phyloP scores from a whole-genome alignment of 257 asterid genomes.

The Scutellaria minor region DNA sequence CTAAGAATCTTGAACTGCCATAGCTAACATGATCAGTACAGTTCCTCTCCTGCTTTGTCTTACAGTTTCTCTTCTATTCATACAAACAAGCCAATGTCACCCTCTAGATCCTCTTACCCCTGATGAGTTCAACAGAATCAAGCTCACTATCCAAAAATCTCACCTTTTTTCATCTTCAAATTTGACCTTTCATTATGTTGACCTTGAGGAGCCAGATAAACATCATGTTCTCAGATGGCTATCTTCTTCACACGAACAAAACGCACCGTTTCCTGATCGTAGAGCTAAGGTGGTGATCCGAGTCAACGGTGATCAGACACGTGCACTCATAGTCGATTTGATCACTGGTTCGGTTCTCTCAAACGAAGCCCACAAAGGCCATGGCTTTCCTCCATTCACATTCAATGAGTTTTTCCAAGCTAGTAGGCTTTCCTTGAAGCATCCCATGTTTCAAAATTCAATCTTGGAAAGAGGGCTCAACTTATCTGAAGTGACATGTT shows the following conservation, averaged over 20 bases:
- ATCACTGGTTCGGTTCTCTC: slow-evolving; percentile 40
- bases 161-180: slow-evolving; percentile 41
- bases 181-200: slow-evolving; percentile 64
- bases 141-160: slow-evolving; percentile 49
- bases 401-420: slow-evolving; percentile 53
- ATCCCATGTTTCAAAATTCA: slow-evolving; percentile 56
- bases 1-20: slow-evolving; percentile 35
- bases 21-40: slow-evolving; percentile 33
- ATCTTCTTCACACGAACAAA: slow-evolving; percentile 30
- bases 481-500: slow-evolving; percentile 62
- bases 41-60: slow-evolving; percentile 31
- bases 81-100: slow-evolving; percentile 41
- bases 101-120: slow-evolving; percentile 77
- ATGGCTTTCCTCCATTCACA: slow-evolving; percentile 69
- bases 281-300: slow-evolving; percentile 59
- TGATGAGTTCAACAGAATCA: slow-evolving; percentile 48
- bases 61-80: slow-evolving; percentile 25
- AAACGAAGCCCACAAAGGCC: slow-evolving; percentile 48
- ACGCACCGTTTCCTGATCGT: slow-evolving; percentile 44
- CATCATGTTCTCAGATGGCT: slow-evolving; percentile 58
- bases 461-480: slow-evolving; percentile 60
- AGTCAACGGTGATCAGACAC: slow-evolving; percentile 41
- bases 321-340: slow-evolving; percentile 57
- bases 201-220: slow-evolving; percentile 69
- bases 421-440: slow-evolving; percentile 43